phyloP scores from a whole-genome alignment of 345 rosid species.

The Salix exigua region DNA sequence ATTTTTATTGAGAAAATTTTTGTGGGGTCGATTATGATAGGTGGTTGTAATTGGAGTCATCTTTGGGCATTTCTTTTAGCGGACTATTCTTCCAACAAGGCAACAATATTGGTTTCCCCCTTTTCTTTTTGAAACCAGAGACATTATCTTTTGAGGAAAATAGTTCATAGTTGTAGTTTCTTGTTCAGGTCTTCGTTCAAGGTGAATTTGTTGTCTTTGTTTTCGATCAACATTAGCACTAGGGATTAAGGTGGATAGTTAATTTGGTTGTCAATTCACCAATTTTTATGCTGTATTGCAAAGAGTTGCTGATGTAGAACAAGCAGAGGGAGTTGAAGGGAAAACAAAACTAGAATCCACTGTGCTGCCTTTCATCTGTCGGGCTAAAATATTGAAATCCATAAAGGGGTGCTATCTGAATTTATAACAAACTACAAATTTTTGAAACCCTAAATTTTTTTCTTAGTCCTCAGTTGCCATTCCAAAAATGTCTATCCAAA shows the following conservation, averaged over 20 bases:
- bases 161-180: neutral
- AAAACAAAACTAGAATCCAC: neutral
- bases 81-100: neutral
- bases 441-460: too few species aligned
- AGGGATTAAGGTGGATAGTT: neutral
- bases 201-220: neutral
- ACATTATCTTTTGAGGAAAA: neutral
- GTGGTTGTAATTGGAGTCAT: neutral
- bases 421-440: too few species aligned
- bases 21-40: neutral
- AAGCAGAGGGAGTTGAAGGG: neutral
- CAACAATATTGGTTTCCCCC: neutral
- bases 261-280: neutral
- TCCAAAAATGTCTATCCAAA: too few species aligned
- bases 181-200: neutral
- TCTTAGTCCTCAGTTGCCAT: too few species aligned
- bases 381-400: too few species aligned
- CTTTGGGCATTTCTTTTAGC: neutral
- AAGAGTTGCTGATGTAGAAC: neutral
- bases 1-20: too few species aligned
- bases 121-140: neutral
- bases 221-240: neutral
- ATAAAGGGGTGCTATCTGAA: too few species aligned
- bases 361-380: too few species aligned
- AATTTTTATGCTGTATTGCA: neutral